Percentiles rank a stretch among this genome's conserved stretches.
phyloP scores from a whole-genome alignment of 176 grass and related monocot genomes.

The Lolium multiflorum region DNA sequence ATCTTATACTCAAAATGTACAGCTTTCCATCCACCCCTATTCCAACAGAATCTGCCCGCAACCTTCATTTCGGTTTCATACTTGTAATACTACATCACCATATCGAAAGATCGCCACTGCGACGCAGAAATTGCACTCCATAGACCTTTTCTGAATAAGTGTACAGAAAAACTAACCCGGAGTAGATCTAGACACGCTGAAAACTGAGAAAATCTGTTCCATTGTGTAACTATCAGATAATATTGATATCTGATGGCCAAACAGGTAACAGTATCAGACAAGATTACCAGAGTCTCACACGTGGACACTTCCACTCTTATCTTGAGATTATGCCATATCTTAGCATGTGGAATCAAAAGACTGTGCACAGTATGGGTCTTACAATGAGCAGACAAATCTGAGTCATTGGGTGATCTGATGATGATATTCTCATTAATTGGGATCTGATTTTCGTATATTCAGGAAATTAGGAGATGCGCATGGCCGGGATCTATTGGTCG shows the following conservation, averaged over 20 bases:
- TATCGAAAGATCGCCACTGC: background rate
- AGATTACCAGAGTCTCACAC: background rate
- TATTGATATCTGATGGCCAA: background rate
- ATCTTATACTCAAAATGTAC: conserved; percentile 26
- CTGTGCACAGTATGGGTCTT: background rate
- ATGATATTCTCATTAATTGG: conserved; percentile 11
- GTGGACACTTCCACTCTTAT: conserved; percentile 1
- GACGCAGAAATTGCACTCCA: conserved; percentile 8
- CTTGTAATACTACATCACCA: background rate
- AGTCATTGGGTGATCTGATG: conserved; percentile 27
- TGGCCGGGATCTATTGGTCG: conserved; percentile 30
- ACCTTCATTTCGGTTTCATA: conserved; percentile 10
- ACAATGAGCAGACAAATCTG: conserved; percentile 18
- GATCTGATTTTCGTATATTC: conserved; percentile 20
- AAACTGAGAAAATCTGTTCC: conserved; percentile 21
- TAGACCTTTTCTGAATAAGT: conserved; percentile 15
- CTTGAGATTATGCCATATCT: conserved; percentile 23
- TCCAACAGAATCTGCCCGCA: conserved; percentile 30
- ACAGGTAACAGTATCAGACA: conserved; percentile 1
- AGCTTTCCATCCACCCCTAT: conserved; percentile 30
- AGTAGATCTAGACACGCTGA: background rate
- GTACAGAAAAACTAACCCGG: conserved; percentile 14
- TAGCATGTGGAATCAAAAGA: conserved; percentile 40
- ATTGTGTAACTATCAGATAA: conserved; percentile 7
- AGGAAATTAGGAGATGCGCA: conserved; percentile 18